Evolutionary conservation across 2,329 filamentous ascomycete genomes (phyloP).

Genomic region (Cercospora sp.): DNA sequence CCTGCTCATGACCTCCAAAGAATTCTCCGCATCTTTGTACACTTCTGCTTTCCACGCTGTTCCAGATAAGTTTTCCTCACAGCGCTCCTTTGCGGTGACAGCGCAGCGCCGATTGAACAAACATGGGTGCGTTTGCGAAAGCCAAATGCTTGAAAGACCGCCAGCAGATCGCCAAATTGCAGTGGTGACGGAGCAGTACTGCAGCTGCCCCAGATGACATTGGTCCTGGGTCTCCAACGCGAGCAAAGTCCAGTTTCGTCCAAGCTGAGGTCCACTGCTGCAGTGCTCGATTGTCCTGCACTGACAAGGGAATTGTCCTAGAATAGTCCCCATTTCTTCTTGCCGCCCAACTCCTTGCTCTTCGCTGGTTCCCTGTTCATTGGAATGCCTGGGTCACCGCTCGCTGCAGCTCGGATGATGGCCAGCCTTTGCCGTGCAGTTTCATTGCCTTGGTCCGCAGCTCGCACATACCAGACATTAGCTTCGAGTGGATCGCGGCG

Average conservation of each 20-base stretch:
- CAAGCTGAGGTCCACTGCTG: neutral
- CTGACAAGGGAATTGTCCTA: neutral
- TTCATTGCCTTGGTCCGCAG: constrained; percentile 87
- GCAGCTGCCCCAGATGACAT: neutral
- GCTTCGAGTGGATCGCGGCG: constrained; percentile 91
- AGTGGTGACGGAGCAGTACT: neutral
- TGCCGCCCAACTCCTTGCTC: constrained; percentile 33
- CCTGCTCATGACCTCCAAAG: neutral
- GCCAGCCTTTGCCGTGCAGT: constrained; percentile 82
- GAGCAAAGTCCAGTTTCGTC: neutral
- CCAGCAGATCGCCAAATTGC: neutral
- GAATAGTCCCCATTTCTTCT: constrained; percentile 15
- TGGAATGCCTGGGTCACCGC: constrained; percentile 51
- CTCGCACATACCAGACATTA: constrained; percentile 97
- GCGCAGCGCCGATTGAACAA: no score
- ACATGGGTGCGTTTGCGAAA: neutral
- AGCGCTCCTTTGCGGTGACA: neutral
- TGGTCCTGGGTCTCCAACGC: neutral
- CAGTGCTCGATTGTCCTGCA: neutral
- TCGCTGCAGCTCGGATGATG: constrained; percentile 81
- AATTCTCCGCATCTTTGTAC: neutral
- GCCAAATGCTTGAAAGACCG: neutral
- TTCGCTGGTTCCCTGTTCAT: constrained; percentile 39
- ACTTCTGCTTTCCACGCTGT: neutral
- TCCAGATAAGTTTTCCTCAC: neutral